These are phyloP conservation scores for Fusarium tricinctum DNA, from an alignment of 2,329 filamentous ascomycete species.

Conservation along the genomic window DNA sequence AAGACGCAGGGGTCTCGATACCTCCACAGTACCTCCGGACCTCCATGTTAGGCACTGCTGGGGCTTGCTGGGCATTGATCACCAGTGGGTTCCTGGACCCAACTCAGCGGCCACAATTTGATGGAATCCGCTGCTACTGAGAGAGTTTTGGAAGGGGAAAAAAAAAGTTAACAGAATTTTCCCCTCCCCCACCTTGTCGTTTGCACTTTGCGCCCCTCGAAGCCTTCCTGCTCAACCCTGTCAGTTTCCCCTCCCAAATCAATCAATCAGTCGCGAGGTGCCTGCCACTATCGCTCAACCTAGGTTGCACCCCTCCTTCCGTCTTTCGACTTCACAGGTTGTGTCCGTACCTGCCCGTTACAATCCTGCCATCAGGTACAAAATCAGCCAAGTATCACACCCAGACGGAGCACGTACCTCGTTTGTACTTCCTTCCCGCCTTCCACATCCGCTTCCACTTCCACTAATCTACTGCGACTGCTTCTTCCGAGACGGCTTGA, in stretches of 20 bases:
- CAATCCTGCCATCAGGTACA: conserved; percentile 36
- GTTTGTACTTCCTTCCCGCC: conserved; percentile 43
- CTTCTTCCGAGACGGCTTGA: conserved; percentile 32
- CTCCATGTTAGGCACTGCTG: conserved; percentile 41
- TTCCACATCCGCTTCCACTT: conserved; percentile 34
- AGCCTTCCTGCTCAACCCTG: conserved; percentile 32
- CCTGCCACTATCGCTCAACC: conserved; percentile 33
- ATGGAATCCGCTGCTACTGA: conserved; percentile 22
- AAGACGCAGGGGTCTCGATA: conserved; percentile 24
- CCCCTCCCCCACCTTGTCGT: conserved; percentile 33
- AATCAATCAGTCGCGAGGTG: conserved; percentile 17
- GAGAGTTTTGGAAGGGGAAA: conserved; percentile 20
- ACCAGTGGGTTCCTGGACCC: conserved; percentile 39
- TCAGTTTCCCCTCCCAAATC: conserved; percentile 45
- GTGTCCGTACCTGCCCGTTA: conserved; percentile 38
- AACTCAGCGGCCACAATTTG: conserved; percentile 32
- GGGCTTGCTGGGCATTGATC: conserved; percentile 47
- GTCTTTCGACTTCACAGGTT: conserved; percentile 36
- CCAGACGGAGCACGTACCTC: conserved; percentile 38
- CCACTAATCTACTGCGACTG: conserved; percentile 25
- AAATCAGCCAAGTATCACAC: conserved; percentile 32
- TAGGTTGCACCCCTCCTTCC: conserved; percentile 44
- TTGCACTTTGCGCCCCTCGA: conserved; percentile 34
- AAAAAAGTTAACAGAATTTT: conserved; percentile 43
- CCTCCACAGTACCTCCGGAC: conserved; percentile 25